Evolutionary conservation across 768 basidiomycete species (phyloP).

Genomic region (Cystofilobasidium macerans): DNA sequence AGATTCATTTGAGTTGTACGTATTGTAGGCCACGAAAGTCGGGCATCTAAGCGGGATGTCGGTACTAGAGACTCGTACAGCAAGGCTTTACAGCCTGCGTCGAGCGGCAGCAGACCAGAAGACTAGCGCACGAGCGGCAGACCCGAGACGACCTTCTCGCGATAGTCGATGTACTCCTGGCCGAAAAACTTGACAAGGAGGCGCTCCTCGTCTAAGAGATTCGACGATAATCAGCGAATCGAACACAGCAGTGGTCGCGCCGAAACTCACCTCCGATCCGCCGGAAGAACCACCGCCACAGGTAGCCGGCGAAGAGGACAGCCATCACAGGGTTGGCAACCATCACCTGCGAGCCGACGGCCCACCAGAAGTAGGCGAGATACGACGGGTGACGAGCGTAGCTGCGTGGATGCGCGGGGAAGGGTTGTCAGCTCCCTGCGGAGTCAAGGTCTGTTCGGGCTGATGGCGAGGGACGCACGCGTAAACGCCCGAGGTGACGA

Average conservation of each 20-base stretch:
- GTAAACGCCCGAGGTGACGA: conserved; percentile 86
- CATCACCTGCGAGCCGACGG: conserved; percentile 80
- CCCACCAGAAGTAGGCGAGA: conserved; percentile 97
- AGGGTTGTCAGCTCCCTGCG: not conserved
- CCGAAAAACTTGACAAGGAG: conserved; percentile 81
- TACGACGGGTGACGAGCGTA: conserved; percentile 93
- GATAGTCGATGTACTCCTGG: conserved; percentile 67
- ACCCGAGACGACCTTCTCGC: conserved; percentile 63
- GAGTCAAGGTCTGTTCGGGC: too few species aligned
- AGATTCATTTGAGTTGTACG: too few species aligned
- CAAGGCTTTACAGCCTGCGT: too few species aligned
- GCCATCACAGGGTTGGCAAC: conserved; percentile 76
- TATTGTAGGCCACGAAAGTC: too few species aligned
- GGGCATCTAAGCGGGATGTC: too few species aligned
- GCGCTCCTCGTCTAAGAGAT: conserved; percentile 60
- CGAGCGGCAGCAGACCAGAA: too few species aligned
- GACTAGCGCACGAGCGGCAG: conserved; percentile 47
- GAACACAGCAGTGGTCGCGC: not conserved
- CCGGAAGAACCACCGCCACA: conserved; percentile 78
- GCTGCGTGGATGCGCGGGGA: conserved; percentile 39
- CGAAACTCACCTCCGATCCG: conserved; percentile 55
- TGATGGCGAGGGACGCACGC: too few species aligned
- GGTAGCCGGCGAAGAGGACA: conserved; percentile 51
- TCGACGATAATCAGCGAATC: not conserved
- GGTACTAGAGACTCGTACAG: too few species aligned